Evolutionary conservation across 1,284 basidiomycete species (phyloP).

Genomic region (Cryptococcus maquisensis): DNA sequence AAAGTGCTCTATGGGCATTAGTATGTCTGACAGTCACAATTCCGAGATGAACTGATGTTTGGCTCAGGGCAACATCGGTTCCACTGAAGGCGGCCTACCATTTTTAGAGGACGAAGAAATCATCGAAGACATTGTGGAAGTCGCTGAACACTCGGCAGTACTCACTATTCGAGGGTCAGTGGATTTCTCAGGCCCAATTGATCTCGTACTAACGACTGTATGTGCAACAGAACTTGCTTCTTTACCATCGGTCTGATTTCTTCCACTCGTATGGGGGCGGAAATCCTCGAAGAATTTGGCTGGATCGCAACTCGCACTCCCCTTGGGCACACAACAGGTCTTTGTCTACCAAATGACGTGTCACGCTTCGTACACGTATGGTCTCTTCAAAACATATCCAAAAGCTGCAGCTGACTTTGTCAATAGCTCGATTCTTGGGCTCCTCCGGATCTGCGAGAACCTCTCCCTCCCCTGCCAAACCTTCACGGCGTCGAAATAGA

Average conservation of each 20-base stretch:
- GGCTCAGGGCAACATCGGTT: conserved; percentile 83
- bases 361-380: conserved; percentile 73
- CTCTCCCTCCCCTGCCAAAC: conserved; percentile 58
- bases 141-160: conserved; percentile 82
- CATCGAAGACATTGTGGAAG: conserved; percentile 81
- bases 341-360: conserved; percentile 82
- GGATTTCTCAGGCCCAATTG: background rate
- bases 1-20: conserved; percentile 94
- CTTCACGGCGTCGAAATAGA: conserved; percentile 73
- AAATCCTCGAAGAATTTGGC: conserved; percentile 81
- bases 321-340: conserved; percentile 78
- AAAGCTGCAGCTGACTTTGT: background rate
- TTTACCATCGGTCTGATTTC: conserved; percentile 85
- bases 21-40: conserved; percentile 53
- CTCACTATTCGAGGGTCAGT: conserved; percentile 88
- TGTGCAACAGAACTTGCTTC: conserved; percentile 78
- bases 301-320: conserved; percentile 90
- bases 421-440: conserved; percentile 73
- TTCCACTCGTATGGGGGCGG: conserved; percentile 65
- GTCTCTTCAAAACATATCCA: conserved; percentile 10
- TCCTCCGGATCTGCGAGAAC: conserved; percentile 28
- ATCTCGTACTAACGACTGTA: background rate
- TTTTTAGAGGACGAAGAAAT: conserved; percentile 94
- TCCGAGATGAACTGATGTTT: background rate
- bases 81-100: conserved; percentile 81